Evolutionary conservation across 2,329 filamentous ascomycete species (phyloP).

Genomic region (Beauveria bassiana): DNA sequence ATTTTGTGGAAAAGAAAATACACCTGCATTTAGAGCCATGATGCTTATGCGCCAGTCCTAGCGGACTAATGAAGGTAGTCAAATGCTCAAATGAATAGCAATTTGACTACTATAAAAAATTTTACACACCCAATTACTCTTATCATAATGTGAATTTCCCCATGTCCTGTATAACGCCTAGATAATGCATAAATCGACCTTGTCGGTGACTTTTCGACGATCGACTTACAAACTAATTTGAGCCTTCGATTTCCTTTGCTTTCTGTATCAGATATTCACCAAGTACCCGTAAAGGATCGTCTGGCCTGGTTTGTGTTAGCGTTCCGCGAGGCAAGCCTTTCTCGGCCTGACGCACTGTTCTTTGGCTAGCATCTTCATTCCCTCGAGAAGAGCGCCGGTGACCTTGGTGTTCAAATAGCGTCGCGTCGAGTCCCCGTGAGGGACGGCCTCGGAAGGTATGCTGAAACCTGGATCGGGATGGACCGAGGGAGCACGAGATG

Average conservation of each 20-base stretch:
- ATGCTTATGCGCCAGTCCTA: conserved; percentile 31
- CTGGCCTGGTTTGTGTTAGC: conserved; percentile 38
- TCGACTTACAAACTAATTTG: not conserved
- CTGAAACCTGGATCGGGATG: conserved; percentile 45
- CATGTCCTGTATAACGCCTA: conserved; percentile 4
- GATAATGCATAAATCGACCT: not conserved
- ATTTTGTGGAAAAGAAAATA: conserved; percentile 25
- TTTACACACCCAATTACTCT: conserved; percentile 7
- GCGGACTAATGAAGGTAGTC: conserved; percentile 27
- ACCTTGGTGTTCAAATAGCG: conserved; percentile 66
- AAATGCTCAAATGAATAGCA: conserved; percentile 22
- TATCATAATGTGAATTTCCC: conserved; percentile 1
- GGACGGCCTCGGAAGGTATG: conserved; percentile 52
- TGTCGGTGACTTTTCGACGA: not conserved
- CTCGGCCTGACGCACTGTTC: conserved; percentile 52
- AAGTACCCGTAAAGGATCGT: conserved; percentile 59
- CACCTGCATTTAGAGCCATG: conserved; percentile 37
- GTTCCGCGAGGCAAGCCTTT: conserved; percentile 18
- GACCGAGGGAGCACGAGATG: conserved; percentile 48
- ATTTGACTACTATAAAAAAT: conserved; percentile 19
- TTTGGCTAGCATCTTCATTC: conserved; percentile 64
- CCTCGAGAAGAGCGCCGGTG: conserved; percentile 60
- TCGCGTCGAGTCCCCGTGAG: conserved; percentile 61
- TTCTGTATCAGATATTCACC: conserved; percentile 64
- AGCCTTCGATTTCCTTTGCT: conserved; percentile 49